Evolutionary conservation across 257 asterid species (phyloP).

Genomic region (Scutellaria barbata): DNA sequence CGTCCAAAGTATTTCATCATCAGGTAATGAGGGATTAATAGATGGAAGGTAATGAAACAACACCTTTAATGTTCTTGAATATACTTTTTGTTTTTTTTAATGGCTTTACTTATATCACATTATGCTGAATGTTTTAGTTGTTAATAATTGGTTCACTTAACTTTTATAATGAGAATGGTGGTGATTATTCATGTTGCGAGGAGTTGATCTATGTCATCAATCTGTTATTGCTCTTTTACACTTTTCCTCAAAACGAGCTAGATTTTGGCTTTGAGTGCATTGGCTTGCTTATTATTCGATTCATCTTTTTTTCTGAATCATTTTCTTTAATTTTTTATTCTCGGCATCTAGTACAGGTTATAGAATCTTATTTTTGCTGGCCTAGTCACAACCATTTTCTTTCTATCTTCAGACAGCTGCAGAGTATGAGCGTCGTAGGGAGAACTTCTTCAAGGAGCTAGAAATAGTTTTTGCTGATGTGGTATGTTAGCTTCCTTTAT

Average conservation of each 20-base stretch:
- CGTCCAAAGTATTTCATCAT: too few relatives aligned
- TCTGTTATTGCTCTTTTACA: neutral
- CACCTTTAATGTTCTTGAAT: too few relatives aligned
- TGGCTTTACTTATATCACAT: neutral
- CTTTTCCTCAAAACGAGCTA: neutral
- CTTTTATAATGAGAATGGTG: neutral
- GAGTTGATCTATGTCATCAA: neutral
- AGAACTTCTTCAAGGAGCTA: constrained; percentile 78
- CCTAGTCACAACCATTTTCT: constrained; percentile 17
- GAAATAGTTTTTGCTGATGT: constrained; percentile 80
- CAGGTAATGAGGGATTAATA: too few relatives aligned
- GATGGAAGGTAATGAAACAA: too few relatives aligned
- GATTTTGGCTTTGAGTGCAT: neutral
- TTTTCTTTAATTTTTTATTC: neutral
- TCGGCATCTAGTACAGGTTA: neutral
- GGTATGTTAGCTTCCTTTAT: constrained; percentile 49
- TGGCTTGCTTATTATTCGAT: constrained; percentile 1
- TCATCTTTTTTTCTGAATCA: neutral
- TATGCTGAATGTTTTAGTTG: neutral
- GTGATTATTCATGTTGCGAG: neutral
- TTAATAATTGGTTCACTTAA: neutral
- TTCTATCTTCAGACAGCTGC: constrained; percentile 69
- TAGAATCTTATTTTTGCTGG: neutral
- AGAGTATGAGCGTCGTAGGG: constrained; percentile 74
- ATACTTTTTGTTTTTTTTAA: too few relatives aligned